Evolutionary conservation across 768 basidiomycete genomes (phyloP).

Genomic region (Saitozyma podzolica): DNA sequence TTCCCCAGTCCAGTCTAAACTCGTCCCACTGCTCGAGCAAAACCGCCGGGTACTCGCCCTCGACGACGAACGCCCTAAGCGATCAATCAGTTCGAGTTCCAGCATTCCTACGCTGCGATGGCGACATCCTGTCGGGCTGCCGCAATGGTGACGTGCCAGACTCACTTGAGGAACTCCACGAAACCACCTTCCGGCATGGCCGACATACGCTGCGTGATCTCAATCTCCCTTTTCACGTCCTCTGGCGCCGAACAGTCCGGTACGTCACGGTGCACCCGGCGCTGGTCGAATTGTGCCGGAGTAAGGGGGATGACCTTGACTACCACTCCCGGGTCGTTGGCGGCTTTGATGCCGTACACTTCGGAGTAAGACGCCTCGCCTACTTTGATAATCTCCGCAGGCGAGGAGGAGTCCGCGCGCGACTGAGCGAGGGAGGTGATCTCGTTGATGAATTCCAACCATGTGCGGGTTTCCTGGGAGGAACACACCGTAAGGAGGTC

Average conservation of each 20-base stretch:
- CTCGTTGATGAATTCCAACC: no score
- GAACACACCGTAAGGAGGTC: no score
- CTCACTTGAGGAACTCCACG: conserved; percentile 65
- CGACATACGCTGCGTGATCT: conserved; percentile 59
- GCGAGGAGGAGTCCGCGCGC: no score
- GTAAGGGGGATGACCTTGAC: conserved; percentile 48
- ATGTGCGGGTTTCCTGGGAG: no score
- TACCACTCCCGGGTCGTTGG: conserved; percentile 16
- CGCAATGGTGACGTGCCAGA: not conserved
- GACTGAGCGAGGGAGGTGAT: no score
- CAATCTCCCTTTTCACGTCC: conserved; percentile 48
- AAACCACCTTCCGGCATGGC: conserved; percentile 70
- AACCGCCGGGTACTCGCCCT: conserved; percentile 76
- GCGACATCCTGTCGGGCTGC: no score
- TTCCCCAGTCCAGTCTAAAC: conserved; percentile 71
- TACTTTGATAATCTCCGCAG: conserved; percentile 68
- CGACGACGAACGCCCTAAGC: conserved; percentile 75
- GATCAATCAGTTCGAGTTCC: not conserved
- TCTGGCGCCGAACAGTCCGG: conserved; percentile 26
- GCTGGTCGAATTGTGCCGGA: conserved; percentile 55
- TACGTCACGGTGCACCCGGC: conserved; percentile 62
- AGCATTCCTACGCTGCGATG: no score
- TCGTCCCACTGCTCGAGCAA: conserved; percentile 85
- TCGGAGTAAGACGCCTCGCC: conserved; percentile 97
- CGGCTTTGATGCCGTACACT: conserved; percentile 63